These are phyloP conservation scores for Pyrenophora seminiperda DNA, from an alignment of 2,329 filamentous ascomycete genomes.

Conservation along the genomic window DNA sequence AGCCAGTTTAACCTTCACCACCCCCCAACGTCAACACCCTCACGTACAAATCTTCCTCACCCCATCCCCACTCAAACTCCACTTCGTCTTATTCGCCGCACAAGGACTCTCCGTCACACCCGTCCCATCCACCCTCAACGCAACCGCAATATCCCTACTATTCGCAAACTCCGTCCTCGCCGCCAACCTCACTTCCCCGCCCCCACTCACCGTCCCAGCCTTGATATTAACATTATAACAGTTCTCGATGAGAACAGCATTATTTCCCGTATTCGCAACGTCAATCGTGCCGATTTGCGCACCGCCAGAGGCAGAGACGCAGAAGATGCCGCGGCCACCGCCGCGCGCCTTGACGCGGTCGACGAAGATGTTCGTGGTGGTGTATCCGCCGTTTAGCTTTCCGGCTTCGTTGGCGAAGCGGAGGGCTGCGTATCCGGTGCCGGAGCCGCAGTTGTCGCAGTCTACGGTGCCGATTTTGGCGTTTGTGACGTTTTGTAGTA, in stretches of 20 bases:
- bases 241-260: conserved; percentile 64
- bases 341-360: conserved; percentile 62
- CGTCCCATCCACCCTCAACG: conserved; percentile 56
- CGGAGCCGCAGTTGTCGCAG: conserved; percentile 59
- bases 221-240: conserved; percentile 61
- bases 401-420: conserved; percentile 65
- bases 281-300: conserved; percentile 58
- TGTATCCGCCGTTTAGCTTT: conserved; percentile 55
- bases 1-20: too few relatives aligned
- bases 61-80: conserved; percentile 56
- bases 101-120: conserved; percentile 61
- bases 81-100: conserved; percentile 57
- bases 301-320: conserved; percentile 62
- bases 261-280: conserved; percentile 60
- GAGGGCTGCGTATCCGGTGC: conserved; percentile 62
- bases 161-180: conserved; percentile 61
- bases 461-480: conserved; percentile 61
- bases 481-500: conserved; percentile 61
- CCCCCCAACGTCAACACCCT: too few relatives aligned
- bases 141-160: conserved; percentile 58
- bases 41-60: conserved; percentile 29
- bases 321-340: conserved; percentile 63
- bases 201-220: conserved; percentile 59
- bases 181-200: conserved; percentile 61
- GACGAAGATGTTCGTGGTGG: conserved; percentile 59